phyloP scores from a whole-genome alignment of 192 early-diverging fungal species.

The Coemansia sp. region DNA sequence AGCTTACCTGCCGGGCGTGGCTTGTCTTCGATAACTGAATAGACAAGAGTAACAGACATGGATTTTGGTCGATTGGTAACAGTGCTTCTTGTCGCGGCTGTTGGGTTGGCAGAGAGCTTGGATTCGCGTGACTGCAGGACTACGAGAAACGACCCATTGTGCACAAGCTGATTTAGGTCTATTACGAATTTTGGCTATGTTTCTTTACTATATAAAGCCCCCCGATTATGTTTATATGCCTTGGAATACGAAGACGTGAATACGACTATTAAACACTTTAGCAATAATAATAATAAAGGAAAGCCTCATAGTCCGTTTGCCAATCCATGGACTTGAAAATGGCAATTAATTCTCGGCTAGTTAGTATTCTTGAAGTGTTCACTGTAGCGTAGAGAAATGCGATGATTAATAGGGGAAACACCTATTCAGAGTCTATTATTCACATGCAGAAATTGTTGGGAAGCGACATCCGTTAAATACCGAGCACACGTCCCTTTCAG shows the following conservation, averaged over 20 bases:
- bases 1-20: background rate
- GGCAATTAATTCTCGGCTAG: background rate
- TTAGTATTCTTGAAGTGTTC: background rate
- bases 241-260: background rate
- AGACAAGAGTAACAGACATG: slow-evolving; percentile 1
- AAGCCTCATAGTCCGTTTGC: background rate
- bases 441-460: too few species aligned
- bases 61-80: background rate
- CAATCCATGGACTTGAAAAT: background rate
- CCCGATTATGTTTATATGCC: too few species aligned
- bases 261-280: background rate
- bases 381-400: background rate
- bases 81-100: slow-evolving; percentile 5
- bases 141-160: slow-evolving; percentile 47
- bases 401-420: background rate
- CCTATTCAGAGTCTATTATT: too few species aligned
- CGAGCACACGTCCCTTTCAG: too few species aligned
- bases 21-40: background rate
- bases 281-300: background rate
- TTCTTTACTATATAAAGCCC: background rate
- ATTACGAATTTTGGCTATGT: background rate
- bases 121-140: slow-evolving; percentile 43
- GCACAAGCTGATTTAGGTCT: slow-evolving; percentile 18
- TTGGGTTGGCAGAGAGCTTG: slow-evolving; percentile 2
- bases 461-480: too few species aligned